Conservation (phyloP, 495 filamentous ascomycete genomes). For the Diplogelasinospora grovesii region DNA sequence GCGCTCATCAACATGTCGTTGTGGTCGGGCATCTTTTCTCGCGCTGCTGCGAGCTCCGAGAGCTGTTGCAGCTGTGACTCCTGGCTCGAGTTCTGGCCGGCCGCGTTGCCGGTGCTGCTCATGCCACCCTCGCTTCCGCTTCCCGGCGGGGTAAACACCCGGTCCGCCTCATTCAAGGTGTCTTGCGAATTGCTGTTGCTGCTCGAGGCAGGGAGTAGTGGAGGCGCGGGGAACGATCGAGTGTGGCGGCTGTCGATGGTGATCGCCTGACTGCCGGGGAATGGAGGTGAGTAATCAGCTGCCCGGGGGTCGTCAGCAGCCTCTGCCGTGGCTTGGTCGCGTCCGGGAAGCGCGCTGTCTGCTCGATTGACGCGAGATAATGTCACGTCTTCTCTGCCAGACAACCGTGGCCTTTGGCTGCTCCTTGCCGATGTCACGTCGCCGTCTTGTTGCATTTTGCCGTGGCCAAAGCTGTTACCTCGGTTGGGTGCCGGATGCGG, state of each 20-base stretch:
- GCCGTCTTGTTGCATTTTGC: slow-evolving; percentile 9
- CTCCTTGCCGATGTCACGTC: slow-evolving; percentile 1
- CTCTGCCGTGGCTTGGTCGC: slow-evolving; percentile 9
- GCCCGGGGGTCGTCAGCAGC: slow-evolving; percentile 7
- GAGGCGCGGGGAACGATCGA: slow-evolving; percentile 12
- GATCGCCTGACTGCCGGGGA: slow-evolving; percentile 1
- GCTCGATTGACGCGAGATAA: slow-evolving; percentile 5
- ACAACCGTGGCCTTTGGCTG: slow-evolving; percentile 4
- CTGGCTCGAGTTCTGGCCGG: slow-evolving; percentile 35
- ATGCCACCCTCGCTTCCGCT: slow-evolving; percentile 38
- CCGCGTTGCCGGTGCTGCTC: slow-evolving; percentile 29
- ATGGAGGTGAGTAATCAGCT: too few species aligned
- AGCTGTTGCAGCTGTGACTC: slow-evolving; percentile 46
- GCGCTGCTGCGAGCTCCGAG: slow-evolving; percentile 47
- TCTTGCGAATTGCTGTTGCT: slow-evolving; percentile 39
- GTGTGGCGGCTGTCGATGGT: neutral
- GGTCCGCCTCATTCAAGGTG: slow-evolving; percentile 35
- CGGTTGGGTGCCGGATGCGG: slow-evolving; percentile 13
- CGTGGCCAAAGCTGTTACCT: slow-evolving; percentile 1
- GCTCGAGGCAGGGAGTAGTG: slow-evolving; percentile 27
- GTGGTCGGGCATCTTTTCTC: slow-evolving; percentile 39
- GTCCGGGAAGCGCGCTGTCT: slow-evolving; percentile 2
- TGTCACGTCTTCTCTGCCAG: slow-evolving; percentile 14
- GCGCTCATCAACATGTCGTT: slow-evolving; percentile 11
- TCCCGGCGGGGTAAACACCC: slow-evolving; percentile 40